Evolutionary conservation across 176 grass and related monocot genomes (phyloP).

Genomic region (Leersia perrieri): DNA sequence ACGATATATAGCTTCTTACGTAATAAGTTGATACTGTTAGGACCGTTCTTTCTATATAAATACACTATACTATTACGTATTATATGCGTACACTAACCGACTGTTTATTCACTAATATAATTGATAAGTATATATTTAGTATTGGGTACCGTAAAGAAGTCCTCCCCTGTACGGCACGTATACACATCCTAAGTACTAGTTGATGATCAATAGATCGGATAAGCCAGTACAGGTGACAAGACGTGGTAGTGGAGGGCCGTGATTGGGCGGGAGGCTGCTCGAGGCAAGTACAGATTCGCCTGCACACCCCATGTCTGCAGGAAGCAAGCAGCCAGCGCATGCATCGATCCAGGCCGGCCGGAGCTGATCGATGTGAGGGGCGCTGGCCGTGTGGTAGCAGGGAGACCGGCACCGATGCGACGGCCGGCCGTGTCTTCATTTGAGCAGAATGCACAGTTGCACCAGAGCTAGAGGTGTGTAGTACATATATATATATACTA

Average conservation of each 20-base stretch:
- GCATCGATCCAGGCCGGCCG: background rate
- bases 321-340: background rate
- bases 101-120: no score
- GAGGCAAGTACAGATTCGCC: slow-evolving; percentile 15
- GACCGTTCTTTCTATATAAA: no score
- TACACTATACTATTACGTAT: no score
- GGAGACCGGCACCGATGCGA: background rate
- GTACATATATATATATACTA: no score
- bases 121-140: no score
- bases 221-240: slow-evolving; percentile 14
- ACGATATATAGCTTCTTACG: no score
- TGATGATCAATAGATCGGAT: slow-evolving; percentile 11
- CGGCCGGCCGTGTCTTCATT: background rate
- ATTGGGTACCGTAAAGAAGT: no score
- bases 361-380: background rate
- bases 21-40: no score
- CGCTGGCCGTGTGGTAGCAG: background rate
- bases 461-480: no score
- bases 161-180: no score
- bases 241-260: background rate
- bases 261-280: slow-evolving; percentile 27
- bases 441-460: background rate
- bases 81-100: no score
- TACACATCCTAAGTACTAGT: no score
- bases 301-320: slow-evolving; percentile 4